Base-by-base conservation (phyloP, 202 grass and related monocot genomes). In the Hordeum pubiflorum region DNA sequence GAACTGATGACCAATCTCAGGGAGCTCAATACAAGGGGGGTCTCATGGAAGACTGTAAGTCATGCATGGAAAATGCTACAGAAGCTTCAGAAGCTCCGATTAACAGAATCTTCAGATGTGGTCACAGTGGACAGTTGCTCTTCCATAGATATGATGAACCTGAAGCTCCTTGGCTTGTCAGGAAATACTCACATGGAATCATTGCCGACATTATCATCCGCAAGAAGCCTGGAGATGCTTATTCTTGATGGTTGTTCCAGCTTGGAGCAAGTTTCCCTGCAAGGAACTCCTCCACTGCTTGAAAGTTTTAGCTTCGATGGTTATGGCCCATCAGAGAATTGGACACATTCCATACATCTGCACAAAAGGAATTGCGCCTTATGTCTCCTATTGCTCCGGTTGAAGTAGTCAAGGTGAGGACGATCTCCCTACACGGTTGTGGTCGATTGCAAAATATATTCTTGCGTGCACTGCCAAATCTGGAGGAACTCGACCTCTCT, bases 231-330 rank as follows among this genome's bases (percentile, higher is more conserved):
- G 0, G 55, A 79, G 29, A 54, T 7, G 60, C 29, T 79, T 15
- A 0, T 66, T 36, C 3, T 79, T 66, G 61, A 79, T 54, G 76
- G 60, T 17, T 66, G 76, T 79, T 65, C 29, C 5, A 24, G 29
- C 18, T 66, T 79, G 43, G 11, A 23, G 4, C 12, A 52, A 4
- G 29, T 79, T 11, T 27, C 7, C 3, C 2, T 69, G 20, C 1
- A 23, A 50, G 13, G 27, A 50, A n/a, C 12, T 65, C 60, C 57
- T 44, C 57, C 76, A 55, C 31, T 54, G 31, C 77, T 63, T n/a
- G 41, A 66, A 50, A 37, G 20, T 67, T 79, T 79, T 7, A 79
- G 77, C 63, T 79, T 79, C 0, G 77, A 54, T 55, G 77, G 76
- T 64, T 50, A 48, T 48, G 58, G 75, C 15, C 23, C 41, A 9